A percentile compares a stretch with the other conserved stretches of the same genome.
These are phyloP conservation scores for Carpinus fangiana DNA, from an alignment of 306 rosid species.

Conservation along the genomic window DNA sequence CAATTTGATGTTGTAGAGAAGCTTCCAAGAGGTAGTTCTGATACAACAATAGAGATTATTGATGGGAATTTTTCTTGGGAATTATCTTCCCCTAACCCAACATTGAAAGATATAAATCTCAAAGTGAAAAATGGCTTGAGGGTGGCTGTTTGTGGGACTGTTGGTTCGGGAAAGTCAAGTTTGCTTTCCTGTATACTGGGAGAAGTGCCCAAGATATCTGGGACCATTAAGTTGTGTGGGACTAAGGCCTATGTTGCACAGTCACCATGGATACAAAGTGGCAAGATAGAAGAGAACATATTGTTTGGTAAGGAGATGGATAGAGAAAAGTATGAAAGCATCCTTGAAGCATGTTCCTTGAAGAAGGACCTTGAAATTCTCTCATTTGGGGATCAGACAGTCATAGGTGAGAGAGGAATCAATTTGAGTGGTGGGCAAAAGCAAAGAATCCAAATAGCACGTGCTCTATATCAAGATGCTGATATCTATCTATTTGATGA, in stretches of 20 bases:
- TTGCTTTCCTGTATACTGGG: constrained; percentile 81
- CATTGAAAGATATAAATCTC: constrained; percentile 38
- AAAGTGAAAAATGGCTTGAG: constrained; percentile 38
- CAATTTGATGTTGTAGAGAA: constrained; percentile 37
- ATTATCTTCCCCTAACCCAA: constrained; percentile 30
- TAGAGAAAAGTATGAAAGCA: constrained; percentile 65
- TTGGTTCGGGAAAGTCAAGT: constrained; percentile 77
- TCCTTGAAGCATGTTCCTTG: constrained; percentile 82
- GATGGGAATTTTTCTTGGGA: constrained; percentile 60
- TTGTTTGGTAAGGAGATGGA: constrained; percentile 76
- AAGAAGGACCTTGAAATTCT: constrained; percentile 79
- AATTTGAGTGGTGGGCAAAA: constrained; percentile 96
- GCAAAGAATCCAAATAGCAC: constrained; percentile 87
- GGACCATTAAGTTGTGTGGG: constrained; percentile 70
- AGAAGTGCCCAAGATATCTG: constrained; percentile 78
- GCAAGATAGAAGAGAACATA: constrained; percentile 83
- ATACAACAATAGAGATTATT: constrained; percentile 37
- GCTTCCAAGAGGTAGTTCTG: constrained; percentile 42
- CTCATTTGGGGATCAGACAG: constrained; percentile 80
- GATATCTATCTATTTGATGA: constrained; percentile 90
- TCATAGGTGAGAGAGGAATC: constrained; percentile 92
- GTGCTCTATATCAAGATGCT: constrained; percentile 82
- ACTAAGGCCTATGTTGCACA: constrained; percentile 87
- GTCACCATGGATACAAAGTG: constrained; percentile 95
- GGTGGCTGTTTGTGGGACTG: constrained; percentile 51